Conservation (phyloP, 768 basidiomycete genomes). For the Trametes punicea region DNA sequence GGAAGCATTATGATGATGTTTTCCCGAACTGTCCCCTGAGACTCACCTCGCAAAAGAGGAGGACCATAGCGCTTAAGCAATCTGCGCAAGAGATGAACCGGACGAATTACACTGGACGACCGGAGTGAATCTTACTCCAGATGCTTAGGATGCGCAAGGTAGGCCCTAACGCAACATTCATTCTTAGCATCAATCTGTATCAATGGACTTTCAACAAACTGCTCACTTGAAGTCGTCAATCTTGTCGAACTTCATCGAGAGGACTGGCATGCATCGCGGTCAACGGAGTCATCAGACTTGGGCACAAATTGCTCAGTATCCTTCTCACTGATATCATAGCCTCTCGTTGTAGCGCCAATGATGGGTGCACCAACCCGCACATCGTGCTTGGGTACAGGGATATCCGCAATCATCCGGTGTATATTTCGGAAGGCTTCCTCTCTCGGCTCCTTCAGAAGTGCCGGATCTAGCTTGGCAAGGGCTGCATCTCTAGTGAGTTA, state of each 20-base stretch:
- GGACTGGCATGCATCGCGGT: not conserved
- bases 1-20: no score
- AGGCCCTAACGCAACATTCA: not conserved
- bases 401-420: conserved; percentile 2
- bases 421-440: conserved; percentile 7
- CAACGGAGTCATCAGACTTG: not conserved
- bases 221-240: conserved; percentile 7
- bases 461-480: conserved; percentile 7
- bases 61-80: conserved; percentile 3
- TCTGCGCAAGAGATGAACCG: not conserved
- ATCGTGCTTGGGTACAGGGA: conserved; percentile 7
- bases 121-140: not conserved
- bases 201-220: no score
- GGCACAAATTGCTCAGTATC: not conserved
- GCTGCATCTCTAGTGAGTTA: not conserved
- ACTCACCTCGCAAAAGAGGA: not conserved
- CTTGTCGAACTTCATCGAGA: conserved; percentile 7
- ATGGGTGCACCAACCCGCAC: conserved; percentile 10
- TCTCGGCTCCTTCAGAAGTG: not conserved
- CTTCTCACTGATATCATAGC: conserved; percentile 11
- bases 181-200: no score
- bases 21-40: not conserved
- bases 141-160: conserved; percentile 11
- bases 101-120: not conserved
- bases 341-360: not conserved